Evolutionary conservation across 139 green algal species (phyloP).

Genomic region (Mychonastes homosphaera): DNA sequence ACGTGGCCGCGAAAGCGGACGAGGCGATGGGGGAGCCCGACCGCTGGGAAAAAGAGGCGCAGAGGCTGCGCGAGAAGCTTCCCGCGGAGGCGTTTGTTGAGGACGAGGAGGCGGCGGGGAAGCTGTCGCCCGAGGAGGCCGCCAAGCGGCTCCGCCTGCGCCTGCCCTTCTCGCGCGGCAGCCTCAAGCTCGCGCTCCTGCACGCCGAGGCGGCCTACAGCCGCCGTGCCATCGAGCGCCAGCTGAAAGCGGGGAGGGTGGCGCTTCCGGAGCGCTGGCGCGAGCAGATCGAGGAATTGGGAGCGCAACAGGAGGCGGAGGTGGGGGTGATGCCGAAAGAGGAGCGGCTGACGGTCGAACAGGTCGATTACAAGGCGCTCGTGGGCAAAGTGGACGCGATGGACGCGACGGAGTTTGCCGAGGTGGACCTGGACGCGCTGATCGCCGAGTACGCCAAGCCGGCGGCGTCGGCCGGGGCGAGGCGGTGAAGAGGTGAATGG

Average conservation of each 20-base stretch:
- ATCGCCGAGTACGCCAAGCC: constrained; percentile 26
- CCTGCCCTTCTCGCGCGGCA: constrained; percentile 35
- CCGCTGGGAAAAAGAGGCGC: too few relatives aligned
- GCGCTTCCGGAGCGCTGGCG: too few relatives aligned
- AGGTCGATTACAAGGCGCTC: constrained; percentile 43
- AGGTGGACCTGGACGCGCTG: constrained; percentile 31
- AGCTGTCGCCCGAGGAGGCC: neutral
- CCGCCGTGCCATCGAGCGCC: constrained; percentile 22
- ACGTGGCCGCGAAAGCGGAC: neutral
- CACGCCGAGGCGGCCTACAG: constrained; percentile 39
- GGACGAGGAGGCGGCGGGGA: neutral
- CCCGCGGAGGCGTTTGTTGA: constrained; percentile 6
- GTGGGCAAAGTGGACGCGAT: constrained; percentile 32
- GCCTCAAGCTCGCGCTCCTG: constrained; percentile 34
- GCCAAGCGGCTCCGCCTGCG: constrained; percentile 17
- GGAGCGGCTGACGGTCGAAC: too few relatives aligned
- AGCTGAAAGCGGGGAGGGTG: constrained; percentile 23
- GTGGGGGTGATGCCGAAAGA: too few relatives aligned
- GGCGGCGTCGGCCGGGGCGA: too few relatives aligned
- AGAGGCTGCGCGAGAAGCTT: neutral
- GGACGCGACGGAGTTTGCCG: constrained; percentile 25
- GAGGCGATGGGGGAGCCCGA: neutral
- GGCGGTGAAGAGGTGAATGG: too few relatives aligned
- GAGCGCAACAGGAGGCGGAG: neutral
- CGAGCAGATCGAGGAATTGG: neutral